Base-by-base conservation (phyloP, 1,284 basidiomycete species). In the Ceratobasidium sp. region DNA sequence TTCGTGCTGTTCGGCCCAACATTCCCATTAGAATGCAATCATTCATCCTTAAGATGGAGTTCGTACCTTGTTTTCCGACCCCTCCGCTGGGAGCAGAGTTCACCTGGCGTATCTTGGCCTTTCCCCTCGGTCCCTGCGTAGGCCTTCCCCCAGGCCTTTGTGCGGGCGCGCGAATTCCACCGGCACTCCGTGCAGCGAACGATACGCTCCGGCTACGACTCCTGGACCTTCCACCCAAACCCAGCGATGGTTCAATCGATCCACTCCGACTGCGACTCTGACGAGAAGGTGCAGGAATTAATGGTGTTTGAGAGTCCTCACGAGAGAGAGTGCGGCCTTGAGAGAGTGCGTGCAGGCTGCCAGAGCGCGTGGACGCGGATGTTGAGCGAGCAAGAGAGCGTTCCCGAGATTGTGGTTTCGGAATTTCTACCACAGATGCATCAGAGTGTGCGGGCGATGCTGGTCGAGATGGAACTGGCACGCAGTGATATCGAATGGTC, bases 151-250 rank as follows among this genome's bases (percentile, higher is more conserved):
- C 66, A n/a, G 53, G 43, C n/a, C 64, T 29, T 31, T 43, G 31
- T 16, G 58, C 34, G 29, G 66, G 51, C 41, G 66, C 66, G 11
- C 66, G 34, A 24, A 69, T 69, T 29, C 66, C 66, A 16, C 66
- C 66, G 13, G 66, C 66, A 46, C 66, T 69, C 14, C 66, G 31
- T 22, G 65, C 37, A 14, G 66, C 66, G 46, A 69, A 69, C 53
- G 66, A 69, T 19, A 69, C 66, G 46, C 66, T 69, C 13, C 65
- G 27, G n/a, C 65, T 68, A 7, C 66, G 51, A 22, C 53, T 58
- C 22, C 66, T 8, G 19, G 16, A 34, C 31, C 34, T 53, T 11
- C 11, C 24, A 49, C 34, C 49, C 2, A 41, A 7, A 56, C 24
- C 66, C 14, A 61, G 39, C 5, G 59, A 41, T 8, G 48, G 53